phyloP scores from a whole-genome alignment of 768 basidiomycete species.

The Cystofilobasidium macerans region DNA sequence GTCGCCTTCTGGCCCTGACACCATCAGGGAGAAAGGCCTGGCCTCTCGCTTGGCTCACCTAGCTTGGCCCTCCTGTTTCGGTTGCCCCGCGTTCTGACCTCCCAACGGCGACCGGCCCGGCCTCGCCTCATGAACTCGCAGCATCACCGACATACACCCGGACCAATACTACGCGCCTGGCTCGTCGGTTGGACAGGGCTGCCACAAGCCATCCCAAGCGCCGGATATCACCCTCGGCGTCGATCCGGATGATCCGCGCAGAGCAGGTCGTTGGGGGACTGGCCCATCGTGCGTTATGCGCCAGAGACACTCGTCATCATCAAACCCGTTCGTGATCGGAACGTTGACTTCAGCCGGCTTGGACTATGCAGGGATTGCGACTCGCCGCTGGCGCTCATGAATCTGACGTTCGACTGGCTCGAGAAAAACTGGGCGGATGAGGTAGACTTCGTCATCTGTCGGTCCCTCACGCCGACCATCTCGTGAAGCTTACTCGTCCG shows the following conservation, averaged over 20 bases:
- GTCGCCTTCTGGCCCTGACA: no score
- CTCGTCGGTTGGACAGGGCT: conserved; percentile 51
- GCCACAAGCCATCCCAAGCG: conserved; percentile 45
- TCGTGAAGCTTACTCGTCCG: no score
- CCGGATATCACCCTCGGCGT: no score
- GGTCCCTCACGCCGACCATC: conserved; percentile 7
- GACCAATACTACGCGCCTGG: conserved; percentile 54
- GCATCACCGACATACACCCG: conserved; percentile 71
- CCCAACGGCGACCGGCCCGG: no score
- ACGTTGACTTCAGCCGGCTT: no score
- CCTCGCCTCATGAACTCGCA: no score
- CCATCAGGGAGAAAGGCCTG: no score
- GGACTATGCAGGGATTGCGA: conserved; percentile 58
- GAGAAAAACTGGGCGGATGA: conserved; percentile 68
- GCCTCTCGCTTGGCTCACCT: no score
- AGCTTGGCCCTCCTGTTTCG: no score
- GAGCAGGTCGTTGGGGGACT: conserved; percentile 55
- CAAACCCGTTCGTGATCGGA: no score
- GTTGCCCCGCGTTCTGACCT: background rate
- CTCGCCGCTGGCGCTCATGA: conserved; percentile 64
- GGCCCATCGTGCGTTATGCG: conserved; percentile 57
- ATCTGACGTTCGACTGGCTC: conserved; percentile 69
- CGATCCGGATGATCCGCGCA: conserved; percentile 43
- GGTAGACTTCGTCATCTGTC: conserved; percentile 78
- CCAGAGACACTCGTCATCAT: background rate